These are phyloP conservation scores for Jackrogersella minutella DNA, from an alignment of 495 filamentous ascomycete species.

Conservation along the genomic window DNA sequence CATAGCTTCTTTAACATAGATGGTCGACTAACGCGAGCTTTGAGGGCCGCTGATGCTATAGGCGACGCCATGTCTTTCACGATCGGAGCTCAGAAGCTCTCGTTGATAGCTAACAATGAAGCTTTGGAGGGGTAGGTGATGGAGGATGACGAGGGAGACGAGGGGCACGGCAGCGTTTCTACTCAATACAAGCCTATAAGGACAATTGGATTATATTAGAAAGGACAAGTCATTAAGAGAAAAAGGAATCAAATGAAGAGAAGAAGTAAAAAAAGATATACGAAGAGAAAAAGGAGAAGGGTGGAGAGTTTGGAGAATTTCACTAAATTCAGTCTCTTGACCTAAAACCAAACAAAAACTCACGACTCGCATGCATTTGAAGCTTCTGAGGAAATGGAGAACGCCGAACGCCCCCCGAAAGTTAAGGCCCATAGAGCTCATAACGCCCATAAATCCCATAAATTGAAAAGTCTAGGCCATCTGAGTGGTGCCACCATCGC, in stretches of 20 bases:
- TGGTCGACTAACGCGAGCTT: conserved; percentile 75
- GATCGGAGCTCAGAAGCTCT: conserved; percentile 32
- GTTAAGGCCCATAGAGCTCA: conserved; percentile 1
- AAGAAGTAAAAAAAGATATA: no score
- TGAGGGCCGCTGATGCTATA: conserved; percentile 75
- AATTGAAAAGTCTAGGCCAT: conserved; percentile 23
- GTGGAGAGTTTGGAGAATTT: conserved; percentile 31
- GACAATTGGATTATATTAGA: conserved; percentile 2
- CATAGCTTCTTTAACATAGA: conserved; percentile 82
- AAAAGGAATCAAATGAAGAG: conserved; percentile 9
- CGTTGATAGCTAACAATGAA: neutral
- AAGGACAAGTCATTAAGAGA: conserved; percentile 1
- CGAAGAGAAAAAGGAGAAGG: conserved; percentile 6
- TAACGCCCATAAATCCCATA: conserved; percentile 12
- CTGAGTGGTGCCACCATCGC: conserved; percentile 27
- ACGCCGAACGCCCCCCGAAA: conserved; percentile 34
- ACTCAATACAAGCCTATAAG: conserved; percentile 7
- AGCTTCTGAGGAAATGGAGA: conserved; percentile 40
- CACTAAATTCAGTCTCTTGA: neutral
- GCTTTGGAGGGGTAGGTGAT: conserved; percentile 18
- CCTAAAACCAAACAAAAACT: no score
- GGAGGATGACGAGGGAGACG: neutral
- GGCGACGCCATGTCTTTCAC: conserved; percentile 52
- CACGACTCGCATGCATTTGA: conserved; percentile 24
- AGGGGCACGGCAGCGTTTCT: conserved; percentile 13